Conservation (phyloP, 73 alveolate species). For the Paramecium sexaurelia region DNA sequence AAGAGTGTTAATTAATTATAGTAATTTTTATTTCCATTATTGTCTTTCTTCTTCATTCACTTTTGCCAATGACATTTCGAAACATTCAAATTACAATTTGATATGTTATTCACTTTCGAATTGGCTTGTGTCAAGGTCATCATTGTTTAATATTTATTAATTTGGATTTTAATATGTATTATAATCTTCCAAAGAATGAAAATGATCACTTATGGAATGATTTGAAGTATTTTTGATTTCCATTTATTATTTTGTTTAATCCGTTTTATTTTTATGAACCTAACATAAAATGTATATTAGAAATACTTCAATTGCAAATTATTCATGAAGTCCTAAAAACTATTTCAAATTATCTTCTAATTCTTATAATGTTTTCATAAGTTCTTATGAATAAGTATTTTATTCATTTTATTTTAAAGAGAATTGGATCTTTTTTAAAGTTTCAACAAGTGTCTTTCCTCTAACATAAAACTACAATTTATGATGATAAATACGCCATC, state of each 20-base stretch:
- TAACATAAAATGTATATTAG: not conserved
- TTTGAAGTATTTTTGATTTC: not conserved
- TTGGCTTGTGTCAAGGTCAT: not conserved
- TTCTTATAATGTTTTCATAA: not conserved
- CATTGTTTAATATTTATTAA: not conserved
- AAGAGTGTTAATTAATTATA: constrained; percentile 8
- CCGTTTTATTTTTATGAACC: not conserved
- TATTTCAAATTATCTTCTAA: not conserved
- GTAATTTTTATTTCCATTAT: constrained; percentile 19
- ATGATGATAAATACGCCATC: not conserved
- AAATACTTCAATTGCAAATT: not conserved
- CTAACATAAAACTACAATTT: not conserved
- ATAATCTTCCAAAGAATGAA: constrained; percentile 4
- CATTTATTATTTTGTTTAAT: not conserved
- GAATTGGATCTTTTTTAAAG: not conserved
- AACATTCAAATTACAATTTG: not conserved
- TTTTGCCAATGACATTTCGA: not conserved
- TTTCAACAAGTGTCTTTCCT: not conserved
- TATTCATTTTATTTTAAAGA: not conserved
- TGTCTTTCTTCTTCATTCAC: not conserved
- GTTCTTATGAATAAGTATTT: not conserved
- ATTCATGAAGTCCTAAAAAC: not conserved
- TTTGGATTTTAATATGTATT: not conserved
- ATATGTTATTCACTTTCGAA: not conserved
- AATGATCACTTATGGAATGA: not conserved